A percentile compares a stretch with the other conserved stretches of the same genome.
phyloP scores from a whole-genome alignment of 2,329 filamentous ascomycete genomes.

The Blastomyces gilchristii region DNA sequence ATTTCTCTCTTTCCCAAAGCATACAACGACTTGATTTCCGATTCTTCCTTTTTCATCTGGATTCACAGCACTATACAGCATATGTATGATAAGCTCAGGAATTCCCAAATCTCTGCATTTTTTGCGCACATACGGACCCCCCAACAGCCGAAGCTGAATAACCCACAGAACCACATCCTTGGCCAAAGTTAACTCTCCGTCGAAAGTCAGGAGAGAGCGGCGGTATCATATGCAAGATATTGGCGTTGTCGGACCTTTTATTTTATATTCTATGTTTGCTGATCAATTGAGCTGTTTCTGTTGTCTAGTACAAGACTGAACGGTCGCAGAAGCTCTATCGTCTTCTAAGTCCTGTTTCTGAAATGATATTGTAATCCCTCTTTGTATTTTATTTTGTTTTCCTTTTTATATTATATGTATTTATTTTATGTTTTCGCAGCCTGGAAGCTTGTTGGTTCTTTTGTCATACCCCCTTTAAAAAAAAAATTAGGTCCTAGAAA shows the following conservation, averaged over 20 bases:
- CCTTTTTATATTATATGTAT: too few species aligned
- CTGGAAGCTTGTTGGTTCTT: neutral
- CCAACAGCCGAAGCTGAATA: neutral
- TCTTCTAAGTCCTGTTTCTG: neutral
- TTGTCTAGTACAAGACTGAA: neutral
- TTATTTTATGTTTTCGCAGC: neutral
- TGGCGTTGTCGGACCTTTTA: neutral
- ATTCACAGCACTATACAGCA: neutral
- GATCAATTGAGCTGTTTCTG: neutral
- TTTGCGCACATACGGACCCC: neutral
- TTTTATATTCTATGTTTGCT: neutral
- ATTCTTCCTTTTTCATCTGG: neutral
- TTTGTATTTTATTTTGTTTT: neutral
- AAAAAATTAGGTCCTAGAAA: neutral
- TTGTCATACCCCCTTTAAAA: neutral
- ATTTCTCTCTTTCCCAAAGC: constrained; percentile 14
- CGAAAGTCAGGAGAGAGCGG: neutral
- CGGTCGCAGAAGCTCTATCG: neutral
- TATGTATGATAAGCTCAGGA: neutral
- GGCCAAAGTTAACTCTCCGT: neutral
- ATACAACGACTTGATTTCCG: neutral
- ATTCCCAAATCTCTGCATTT: neutral
- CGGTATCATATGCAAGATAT: neutral
- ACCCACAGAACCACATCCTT: neutral
- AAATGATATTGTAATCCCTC: neutral